Percentiles rank a stretch among this genome's conserved stretches.
Evolutionary conservation across 192 early-diverging fungal genomes (phyloP).

Genomic region (Dissophora globulifera): DNA sequence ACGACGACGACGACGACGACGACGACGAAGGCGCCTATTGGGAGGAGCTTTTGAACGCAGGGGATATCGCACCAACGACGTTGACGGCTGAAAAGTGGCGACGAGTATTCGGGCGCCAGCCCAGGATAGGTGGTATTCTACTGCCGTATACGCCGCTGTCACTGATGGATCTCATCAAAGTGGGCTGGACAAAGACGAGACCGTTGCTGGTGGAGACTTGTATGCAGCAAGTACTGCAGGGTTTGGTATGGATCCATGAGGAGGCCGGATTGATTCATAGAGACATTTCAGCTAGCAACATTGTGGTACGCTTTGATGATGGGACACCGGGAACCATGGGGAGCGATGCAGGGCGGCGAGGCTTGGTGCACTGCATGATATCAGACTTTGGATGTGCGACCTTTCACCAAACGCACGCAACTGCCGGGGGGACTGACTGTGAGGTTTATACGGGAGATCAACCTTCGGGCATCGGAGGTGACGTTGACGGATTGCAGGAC

Average conservation of each 20-base stretch:
- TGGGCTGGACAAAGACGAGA: conserved; percentile 37
- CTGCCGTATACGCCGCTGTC: conserved; percentile 21
- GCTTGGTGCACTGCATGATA: conserved; percentile 37
- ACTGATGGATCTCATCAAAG: conserved; percentile 24
- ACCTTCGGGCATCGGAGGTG: background rate
- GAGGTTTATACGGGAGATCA: background rate
- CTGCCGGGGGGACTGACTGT: background rate
- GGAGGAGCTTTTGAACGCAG: background rate
- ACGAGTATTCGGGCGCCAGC: conserved; percentile 28
- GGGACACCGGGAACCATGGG: too few relatives aligned
- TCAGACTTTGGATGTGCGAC: conserved; percentile 48
- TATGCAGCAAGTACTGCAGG: conserved; percentile 42
- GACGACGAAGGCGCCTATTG: background rate
- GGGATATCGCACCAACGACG: too few relatives aligned
- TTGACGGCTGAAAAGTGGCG: conserved; percentile 1
- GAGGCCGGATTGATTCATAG: conserved; percentile 35
- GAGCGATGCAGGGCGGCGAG: too few relatives aligned
- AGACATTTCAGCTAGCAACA: conserved; percentile 40
- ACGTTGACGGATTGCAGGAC: background rate
- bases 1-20: background rate
- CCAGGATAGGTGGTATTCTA: conserved; percentile 31
- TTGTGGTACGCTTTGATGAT: conserved; percentile 19
- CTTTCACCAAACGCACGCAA: background rate
- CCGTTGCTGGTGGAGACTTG: conserved; percentile 29
- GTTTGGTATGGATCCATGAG: conserved; percentile 40